A percentile compares a stretch with the other conserved stretches of the same genome.
Evolutionary conservation across 2,329 filamentous ascomycete species (phyloP).

Genomic region (Neofusicoccum cordaticola): DNA sequence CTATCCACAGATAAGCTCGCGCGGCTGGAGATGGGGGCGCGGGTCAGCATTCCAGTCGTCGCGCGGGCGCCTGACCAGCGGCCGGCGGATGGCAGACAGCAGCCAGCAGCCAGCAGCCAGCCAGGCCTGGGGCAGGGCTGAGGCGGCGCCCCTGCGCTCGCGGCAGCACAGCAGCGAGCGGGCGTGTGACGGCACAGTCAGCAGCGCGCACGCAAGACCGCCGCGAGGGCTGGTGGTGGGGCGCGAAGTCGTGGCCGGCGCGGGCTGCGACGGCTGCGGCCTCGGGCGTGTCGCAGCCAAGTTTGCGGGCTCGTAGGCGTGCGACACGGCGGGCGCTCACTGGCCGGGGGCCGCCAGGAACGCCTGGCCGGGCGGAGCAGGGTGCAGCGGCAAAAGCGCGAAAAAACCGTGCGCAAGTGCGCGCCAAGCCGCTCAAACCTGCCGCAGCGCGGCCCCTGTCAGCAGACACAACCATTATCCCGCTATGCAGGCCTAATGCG

Average conservation of each 20-base stretch:
- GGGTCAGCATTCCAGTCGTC: not conserved
- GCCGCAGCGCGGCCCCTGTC: not conserved
- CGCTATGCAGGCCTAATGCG: conserved; percentile 15
- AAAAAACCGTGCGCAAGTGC: not conserved
- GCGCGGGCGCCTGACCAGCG: not conserved
- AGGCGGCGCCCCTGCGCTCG: conserved; percentile 1
- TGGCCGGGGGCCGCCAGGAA: not conserved
- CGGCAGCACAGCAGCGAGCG: not conserved
- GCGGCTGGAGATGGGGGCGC: conserved; percentile 1
- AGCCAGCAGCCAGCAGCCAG: not conserved
- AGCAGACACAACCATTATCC: conserved; percentile 14
- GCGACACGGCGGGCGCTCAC: not conserved
- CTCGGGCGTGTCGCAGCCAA: conserved; percentile 7
- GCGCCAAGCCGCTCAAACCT: conserved; percentile 1
- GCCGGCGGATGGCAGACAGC: not conserved
- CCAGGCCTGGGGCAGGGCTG: not conserved
- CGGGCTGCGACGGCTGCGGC: not conserved
- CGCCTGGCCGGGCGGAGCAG: not conserved
- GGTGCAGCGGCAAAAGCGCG: conserved; percentile 6
- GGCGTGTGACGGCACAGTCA: conserved; percentile 10
- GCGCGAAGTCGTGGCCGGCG: conserved; percentile 6
- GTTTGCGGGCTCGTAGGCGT: not conserved
- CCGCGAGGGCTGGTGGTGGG: not conserved
- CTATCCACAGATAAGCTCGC: not conserved
- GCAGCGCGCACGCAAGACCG: conserved; percentile 4